Base-by-base conservation (phyloP, 371 early-diverging fungal genomes). In the Lichtheimia ornata region DNA sequence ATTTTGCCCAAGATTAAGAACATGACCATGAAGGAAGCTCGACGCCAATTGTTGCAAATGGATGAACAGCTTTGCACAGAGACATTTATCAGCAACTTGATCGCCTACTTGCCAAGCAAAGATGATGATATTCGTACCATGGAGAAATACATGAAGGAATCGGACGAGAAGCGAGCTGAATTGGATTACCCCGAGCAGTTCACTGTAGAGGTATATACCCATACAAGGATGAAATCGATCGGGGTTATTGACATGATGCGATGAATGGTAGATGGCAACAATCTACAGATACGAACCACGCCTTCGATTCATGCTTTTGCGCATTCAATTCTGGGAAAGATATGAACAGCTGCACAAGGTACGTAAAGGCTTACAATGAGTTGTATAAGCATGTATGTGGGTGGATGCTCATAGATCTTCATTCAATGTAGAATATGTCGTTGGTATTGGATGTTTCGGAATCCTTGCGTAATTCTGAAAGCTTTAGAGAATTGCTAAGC, bases 101-200 rank as follows among this genome's bases (percentile, higher is more conserved):
- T 76, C 30, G 44, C 63, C 2, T 64, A 55, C 59, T 59, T 61
- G 4, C 80, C 82, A 11, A 70, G 59, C 17, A 67, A 72, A 22
- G 59, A 67, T 18, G 83, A 83, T 42, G 78, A 83, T 20, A 17
- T 64, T 14, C 66, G 66, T 5, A 56, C 58, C 11, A 62, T 82
- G 61, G 63, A 64, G 12, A 84, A 81, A 18, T 84, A 86, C 50
- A 47, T 75, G 35, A 67, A 72, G 14, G 67, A 62, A 13, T 50
- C 68, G 6, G 71, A 70, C 5, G 73, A 74, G 58, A 71, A 74
- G 47, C 69, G 73, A 40, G 58, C 58, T 5, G 84, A 84, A 28
- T 66, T 87, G 30, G 85, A 76, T 61, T 62, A 76, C 12, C 79
- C 87, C 0, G 87, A 87, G 22, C 80, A 79, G 51, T 86, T 87